These are phyloP conservation scores for Rhizopogon hawkerae DNA, from an alignment of 1,284 basidiomycete genomes.

Conservation along the genomic window DNA sequence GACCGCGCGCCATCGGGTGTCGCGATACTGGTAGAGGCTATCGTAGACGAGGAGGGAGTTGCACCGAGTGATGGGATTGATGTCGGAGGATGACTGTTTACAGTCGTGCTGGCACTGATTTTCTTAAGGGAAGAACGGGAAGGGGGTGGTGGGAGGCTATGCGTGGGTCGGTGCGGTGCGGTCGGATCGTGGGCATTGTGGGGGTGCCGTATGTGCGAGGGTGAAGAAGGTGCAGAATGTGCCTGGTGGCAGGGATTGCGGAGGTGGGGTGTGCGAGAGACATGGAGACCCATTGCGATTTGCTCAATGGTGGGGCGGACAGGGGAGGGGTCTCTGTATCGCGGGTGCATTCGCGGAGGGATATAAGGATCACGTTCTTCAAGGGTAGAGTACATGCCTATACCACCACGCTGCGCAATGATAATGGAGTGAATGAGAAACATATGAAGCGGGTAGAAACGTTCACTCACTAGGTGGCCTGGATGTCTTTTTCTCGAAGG, in stretches of 20 bases:
- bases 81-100: constrained; percentile 31
- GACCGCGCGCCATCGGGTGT: constrained; percentile 31
- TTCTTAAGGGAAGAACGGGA: constrained; percentile 59
- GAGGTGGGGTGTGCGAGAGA: constrained; percentile 64
- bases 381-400: constrained; percentile 46
- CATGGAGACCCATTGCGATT: constrained; percentile 68
- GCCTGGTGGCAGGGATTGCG: constrained; percentile 24
- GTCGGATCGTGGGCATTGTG: constrained; percentile 22
- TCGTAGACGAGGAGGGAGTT: constrained; percentile 42
- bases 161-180: constrained; percentile 22
- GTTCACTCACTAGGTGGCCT: constrained; percentile 14
- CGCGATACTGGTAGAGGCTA: constrained; percentile 35
- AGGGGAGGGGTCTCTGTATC: constrained; percentile 31
- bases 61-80: constrained; percentile 28
- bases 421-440: constrained; percentile 8
- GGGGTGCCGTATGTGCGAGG: constrained; percentile 15
- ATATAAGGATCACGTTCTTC: constrained; percentile 32
- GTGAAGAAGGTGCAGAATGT: constrained; percentile 13
- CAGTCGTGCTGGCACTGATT: constrained; percentile 22
- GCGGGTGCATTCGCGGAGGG: constrained; percentile 31
- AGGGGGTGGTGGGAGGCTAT: constrained; percentile 41
- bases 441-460: neutral
- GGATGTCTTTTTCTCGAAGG: constrained; percentile 17
- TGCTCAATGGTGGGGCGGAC: constrained; percentile 60
- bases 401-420: constrained; percentile 15